Conservation (phyloP, 345 rosid species). For the Syzygium oleosum region DNA sequence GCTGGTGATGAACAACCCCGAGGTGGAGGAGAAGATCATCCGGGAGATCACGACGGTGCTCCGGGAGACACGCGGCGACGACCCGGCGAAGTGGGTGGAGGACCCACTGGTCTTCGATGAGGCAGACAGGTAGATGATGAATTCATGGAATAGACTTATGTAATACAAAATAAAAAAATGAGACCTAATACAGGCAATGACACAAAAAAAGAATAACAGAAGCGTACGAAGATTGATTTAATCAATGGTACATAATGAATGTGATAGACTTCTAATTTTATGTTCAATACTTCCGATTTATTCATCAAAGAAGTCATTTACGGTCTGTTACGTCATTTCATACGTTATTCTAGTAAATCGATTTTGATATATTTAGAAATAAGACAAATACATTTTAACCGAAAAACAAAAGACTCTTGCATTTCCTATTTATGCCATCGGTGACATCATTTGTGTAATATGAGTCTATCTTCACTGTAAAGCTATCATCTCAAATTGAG, state of each 20-base stretch:
- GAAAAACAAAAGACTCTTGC: not conserved
- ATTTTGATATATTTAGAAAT: not conserved
- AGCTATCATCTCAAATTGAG: not conserved
- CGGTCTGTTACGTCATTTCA: not conserved
- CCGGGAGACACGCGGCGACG: slow-evolving; percentile 54
- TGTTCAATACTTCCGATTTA: not conserved
- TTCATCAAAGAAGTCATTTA: not conserved
- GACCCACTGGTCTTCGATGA: slow-evolving; percentile 84
- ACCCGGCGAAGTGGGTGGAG: slow-evolving; percentile 56
- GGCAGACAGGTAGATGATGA: slow-evolving; percentile 36
- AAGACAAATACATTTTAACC: not conserved
- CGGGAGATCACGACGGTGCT: slow-evolving; percentile 51
- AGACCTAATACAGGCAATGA: not conserved
- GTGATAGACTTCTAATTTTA: not conserved
- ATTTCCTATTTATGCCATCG: not conserved
- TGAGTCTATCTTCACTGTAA: not conserved
- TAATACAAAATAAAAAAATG: not conserved
- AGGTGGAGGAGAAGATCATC: slow-evolving; percentile 56
- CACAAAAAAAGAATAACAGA: not conserved
- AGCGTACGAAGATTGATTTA: not conserved
- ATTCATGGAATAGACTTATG: not conserved
- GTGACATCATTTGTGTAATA: not conserved
- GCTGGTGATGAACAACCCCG: slow-evolving; percentile 70
- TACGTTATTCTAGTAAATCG: not conserved
- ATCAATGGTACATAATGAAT: not conserved